Evolutionary conservation across 208 protist genomes (phyloP).

Genomic region (Leishmania tropica): DNA sequence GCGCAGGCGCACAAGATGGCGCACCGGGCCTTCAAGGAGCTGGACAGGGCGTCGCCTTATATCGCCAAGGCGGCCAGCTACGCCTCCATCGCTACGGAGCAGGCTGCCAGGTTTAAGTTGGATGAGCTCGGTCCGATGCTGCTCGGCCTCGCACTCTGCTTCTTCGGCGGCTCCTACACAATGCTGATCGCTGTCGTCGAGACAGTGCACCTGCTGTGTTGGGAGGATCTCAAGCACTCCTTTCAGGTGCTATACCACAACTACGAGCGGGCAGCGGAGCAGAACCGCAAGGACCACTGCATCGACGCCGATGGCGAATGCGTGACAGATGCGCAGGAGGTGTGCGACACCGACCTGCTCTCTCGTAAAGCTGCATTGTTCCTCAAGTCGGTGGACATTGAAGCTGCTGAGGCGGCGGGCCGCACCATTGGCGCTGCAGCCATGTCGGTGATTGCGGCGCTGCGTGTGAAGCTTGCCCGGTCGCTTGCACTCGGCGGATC

Average conservation of each 20-base stretch:
- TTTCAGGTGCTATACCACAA: slow-evolving; percentile 54
- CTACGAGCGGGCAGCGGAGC: slow-evolving; percentile 59
- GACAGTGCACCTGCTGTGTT: slow-evolving; percentile 71
- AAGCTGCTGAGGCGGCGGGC: slow-evolving; percentile 42
- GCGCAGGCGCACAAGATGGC: slow-evolving; percentile 25
- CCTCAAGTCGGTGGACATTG: slow-evolving; percentile 60
- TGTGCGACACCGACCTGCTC: slow-evolving; percentile 44
- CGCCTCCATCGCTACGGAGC: slow-evolving; percentile 12
- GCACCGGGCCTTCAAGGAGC: slow-evolving; percentile 14
- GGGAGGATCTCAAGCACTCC: slow-evolving; percentile 55
- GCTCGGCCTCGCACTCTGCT: slow-evolving; percentile 71
- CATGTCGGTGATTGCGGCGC: slow-evolving; percentile 65
- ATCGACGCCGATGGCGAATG: slow-evolving; percentile 52
- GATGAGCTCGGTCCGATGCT: slow-evolving; percentile 52
- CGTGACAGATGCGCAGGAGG: slow-evolving; percentile 55
- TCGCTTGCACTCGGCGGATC: slow-evolving; percentile 61
- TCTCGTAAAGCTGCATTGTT: slow-evolving; percentile 63
- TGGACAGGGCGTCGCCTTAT: slow-evolving; percentile 34
- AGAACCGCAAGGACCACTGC: slow-evolving; percentile 58
- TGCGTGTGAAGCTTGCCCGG: slow-evolving; percentile 58
- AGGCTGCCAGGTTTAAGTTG: slow-evolving; percentile 33
- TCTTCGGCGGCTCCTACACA: slow-evolving; percentile 83
- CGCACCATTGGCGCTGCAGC: slow-evolving; percentile 43
- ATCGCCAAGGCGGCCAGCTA: slow-evolving; percentile 28
- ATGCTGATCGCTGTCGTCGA: slow-evolving; percentile 75